phyloP scores from a whole-genome alignment of 1,284 basidiomycete species.

The Agroathelia rolfsii region DNA sequence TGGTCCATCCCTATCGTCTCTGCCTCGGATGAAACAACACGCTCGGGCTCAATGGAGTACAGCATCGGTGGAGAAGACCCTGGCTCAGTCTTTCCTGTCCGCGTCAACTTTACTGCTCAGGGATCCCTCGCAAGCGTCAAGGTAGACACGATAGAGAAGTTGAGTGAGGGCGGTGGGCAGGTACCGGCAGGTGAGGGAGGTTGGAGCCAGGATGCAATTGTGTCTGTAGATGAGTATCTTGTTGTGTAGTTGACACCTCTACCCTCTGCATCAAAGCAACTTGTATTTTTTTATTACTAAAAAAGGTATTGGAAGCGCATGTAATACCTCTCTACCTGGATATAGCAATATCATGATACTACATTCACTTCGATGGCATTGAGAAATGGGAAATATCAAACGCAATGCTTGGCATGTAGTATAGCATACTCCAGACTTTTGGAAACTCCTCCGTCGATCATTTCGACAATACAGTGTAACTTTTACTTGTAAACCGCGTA shows the following conservation, averaged over 20 bases:
- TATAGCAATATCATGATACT: too few relatives aligned
- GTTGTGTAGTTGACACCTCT: constrained; percentile 31
- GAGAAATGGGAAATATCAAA: too few relatives aligned
- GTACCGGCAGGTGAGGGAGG: constrained; percentile 48
- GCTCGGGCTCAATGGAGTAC: constrained; percentile 82
- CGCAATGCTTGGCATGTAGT: too few relatives aligned
- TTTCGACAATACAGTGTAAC: too few relatives aligned
- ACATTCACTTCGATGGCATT: too few relatives aligned
- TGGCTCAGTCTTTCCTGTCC: constrained; percentile 88
- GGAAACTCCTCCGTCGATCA: too few relatives aligned
- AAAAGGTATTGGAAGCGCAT: too few relatives aligned
- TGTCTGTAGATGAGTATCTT: constrained; percentile 65
- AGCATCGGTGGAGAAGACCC: constrained; percentile 76
- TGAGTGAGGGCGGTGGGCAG: constrained; percentile 51
- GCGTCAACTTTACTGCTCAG: constrained; percentile 71
- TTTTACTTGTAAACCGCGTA: too few relatives aligned
- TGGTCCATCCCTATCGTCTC: constrained; percentile 72
- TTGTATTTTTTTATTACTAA: too few relatives aligned
- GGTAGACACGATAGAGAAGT: constrained; percentile 45
- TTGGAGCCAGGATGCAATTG: constrained; percentile 74
- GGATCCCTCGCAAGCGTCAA: constrained; percentile 70
- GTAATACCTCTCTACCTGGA: too few relatives aligned
- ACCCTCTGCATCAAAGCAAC: background rate
- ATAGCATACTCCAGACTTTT: too few relatives aligned
- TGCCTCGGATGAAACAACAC: constrained; percentile 38